A percentile compares a stretch with the other conserved stretches of the same genome.
Evolutionary conservation across 1,284 basidiomycete species (phyloP).

Genomic region (Dichomitus squalens): DNA sequence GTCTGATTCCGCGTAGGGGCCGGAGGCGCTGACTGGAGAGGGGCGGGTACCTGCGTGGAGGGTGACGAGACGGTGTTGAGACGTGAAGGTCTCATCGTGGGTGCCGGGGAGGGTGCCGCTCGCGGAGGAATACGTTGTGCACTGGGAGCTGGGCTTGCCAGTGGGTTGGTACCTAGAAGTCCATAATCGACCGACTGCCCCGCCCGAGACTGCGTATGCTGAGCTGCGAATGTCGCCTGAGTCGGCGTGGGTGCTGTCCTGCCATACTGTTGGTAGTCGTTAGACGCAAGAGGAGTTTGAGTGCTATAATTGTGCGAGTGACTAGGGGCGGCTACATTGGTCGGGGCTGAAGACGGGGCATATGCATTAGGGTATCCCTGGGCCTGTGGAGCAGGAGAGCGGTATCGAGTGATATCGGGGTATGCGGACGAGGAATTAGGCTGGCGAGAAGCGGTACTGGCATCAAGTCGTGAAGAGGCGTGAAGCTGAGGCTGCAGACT

Average conservation of each 20-base stretch:
- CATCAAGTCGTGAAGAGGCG: slow-evolving; percentile 28
- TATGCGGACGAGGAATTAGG: slow-evolving; percentile 31
- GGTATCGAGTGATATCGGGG: slow-evolving; percentile 35
- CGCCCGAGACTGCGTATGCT: slow-evolving; percentile 11
- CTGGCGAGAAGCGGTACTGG: slow-evolving; percentile 1
- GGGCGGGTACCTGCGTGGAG: slow-evolving; percentile 16
- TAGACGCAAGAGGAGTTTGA: slow-evolving; percentile 11
- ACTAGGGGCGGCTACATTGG: slow-evolving; percentile 18
- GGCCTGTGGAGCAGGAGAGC: slow-evolving; percentile 28
- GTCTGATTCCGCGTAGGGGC: slow-evolving; percentile 29
- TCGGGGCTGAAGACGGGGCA: slow-evolving; percentile 12
- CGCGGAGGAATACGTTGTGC: slow-evolving; percentile 28
- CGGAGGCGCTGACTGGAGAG: slow-evolving; percentile 20
- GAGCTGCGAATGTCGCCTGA: slow-evolving; percentile 4
- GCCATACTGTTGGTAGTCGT: slow-evolving; percentile 16
- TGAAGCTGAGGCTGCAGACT: slow-evolving; percentile 23
- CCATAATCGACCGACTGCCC: slow-evolving; percentile 18
- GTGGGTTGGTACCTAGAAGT: slow-evolving; percentile 5
- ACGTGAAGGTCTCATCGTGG: slow-evolving; percentile 17
- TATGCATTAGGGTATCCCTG: slow-evolving; percentile 26
- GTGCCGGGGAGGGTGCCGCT: slow-evolving; percentile 30
- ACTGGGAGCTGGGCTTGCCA: slow-evolving; percentile 2
- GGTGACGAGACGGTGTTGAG: slow-evolving; percentile 22
- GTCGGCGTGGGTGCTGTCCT: slow-evolving; percentile 2
- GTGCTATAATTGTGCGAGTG: slow-evolving; percentile 19